These are phyloP conservation scores for Penicillium polonicum DNA, from an alignment of 2,329 filamentous ascomycete species.

Conservation along the genomic window DNA sequence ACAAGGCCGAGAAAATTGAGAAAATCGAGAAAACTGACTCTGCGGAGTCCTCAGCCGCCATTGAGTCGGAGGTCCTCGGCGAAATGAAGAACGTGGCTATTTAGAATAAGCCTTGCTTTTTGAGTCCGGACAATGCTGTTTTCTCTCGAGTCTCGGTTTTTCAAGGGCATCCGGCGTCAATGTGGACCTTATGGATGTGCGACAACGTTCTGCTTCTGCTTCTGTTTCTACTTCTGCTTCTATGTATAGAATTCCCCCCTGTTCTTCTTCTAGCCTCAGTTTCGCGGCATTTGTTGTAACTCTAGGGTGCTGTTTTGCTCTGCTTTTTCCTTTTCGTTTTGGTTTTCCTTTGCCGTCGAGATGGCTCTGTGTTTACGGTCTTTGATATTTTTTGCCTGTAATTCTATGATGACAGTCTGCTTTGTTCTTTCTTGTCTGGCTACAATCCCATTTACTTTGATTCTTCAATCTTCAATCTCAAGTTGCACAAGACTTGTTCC, in stretches of 20 bases:
- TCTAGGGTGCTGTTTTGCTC: constrained; percentile 22
- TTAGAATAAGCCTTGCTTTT: constrained; percentile 31
- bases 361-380: constrained; percentile 25
- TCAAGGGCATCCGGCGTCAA: constrained; percentile 19
- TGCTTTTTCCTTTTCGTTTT: constrained; percentile 14
- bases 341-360: constrained; percentile 10
- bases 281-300: constrained; percentile 31
- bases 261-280: constrained; percentile 22
- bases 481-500: neutral
- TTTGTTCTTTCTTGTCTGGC: constrained; percentile 15
- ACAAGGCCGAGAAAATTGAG: constrained; percentile 33
- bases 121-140: constrained; percentile 13
- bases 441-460: constrained; percentile 17
- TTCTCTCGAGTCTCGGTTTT: constrained; percentile 6
- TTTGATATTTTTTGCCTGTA: constrained; percentile 31
- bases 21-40: constrained; percentile 15
- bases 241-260: constrained; percentile 37
- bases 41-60: constrained; percentile 28
- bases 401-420: constrained; percentile 37
- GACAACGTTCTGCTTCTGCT: constrained; percentile 19
- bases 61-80: constrained; percentile 43
- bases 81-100: constrained; percentile 52
- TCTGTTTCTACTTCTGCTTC: constrained; percentile 11
- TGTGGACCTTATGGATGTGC: constrained; percentile 10
- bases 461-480: neutral